Evolutionary conservation across 202 grass and related monocot genomes (phyloP).

Genomic region (Elaeis oleifera): DNA sequence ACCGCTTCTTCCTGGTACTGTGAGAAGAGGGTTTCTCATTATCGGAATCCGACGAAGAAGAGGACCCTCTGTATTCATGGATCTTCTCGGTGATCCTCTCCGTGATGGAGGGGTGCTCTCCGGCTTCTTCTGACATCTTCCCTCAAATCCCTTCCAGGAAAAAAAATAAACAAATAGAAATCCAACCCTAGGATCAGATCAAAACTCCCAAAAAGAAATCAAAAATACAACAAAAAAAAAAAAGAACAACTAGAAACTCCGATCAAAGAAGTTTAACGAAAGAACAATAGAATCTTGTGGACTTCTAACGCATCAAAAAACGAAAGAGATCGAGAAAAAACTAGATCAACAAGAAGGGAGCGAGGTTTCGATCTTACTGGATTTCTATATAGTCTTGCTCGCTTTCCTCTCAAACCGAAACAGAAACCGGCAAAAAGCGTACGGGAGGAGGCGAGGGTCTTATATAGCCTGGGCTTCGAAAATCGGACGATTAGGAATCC

Average conservation of each 20-base stretch:
- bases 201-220: too few relatives aligned
- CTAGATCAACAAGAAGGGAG: too few relatives aligned
- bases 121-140: constrained; percentile 61
- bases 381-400: too few relatives aligned
- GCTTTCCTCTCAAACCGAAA: not conserved
- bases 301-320: too few relatives aligned
- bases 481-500: not conserved
- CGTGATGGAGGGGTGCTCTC: constrained; percentile 48
- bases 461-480: not conserved
- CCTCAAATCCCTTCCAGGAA: not conserved
- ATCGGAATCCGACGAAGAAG: constrained; percentile 60
- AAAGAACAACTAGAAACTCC: too few relatives aligned
- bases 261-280: too few relatives aligned
- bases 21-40: constrained; percentile 35
- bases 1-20: constrained; percentile 35
- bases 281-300: too few relatives aligned
- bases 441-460: not conserved
- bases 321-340: too few relatives aligned
- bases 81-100: constrained; percentile 61
- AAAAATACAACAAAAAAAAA: too few relatives aligned
- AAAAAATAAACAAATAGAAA: not conserved
- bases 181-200: too few relatives aligned
- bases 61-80: constrained; percentile 41
- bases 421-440: not conserved
- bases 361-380: too few relatives aligned